Percentiles rank a stretch among this genome's conserved stretches.
Conservation (phyloP, 768 basidiomycete species). For the Boletus sensibilis region DNA sequence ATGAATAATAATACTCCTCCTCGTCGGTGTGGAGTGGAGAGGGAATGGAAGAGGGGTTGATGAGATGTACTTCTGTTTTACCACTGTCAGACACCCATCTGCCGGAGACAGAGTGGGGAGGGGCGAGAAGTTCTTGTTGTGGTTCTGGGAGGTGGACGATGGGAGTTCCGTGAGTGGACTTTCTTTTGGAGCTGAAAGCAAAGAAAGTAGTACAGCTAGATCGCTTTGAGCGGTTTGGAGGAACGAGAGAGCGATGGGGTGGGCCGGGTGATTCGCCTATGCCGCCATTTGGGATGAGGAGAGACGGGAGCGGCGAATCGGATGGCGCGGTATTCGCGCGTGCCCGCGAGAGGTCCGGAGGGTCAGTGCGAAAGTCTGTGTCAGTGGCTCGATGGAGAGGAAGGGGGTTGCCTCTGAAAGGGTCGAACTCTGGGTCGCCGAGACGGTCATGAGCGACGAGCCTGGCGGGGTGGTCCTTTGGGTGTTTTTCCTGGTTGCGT, state of each 20-base stretch:
- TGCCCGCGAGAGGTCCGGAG: conserved; percentile 12
- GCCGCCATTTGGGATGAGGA: conserved; percentile 51
- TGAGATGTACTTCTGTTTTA: conserved; percentile 7
- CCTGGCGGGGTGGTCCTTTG: conserved; percentile 26
- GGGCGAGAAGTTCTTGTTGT: conserved; percentile 7
- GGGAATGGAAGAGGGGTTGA: conserved; percentile 13
- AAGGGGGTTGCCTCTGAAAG: conserved; percentile 28
- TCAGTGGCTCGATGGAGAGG: conserved; percentile 28
- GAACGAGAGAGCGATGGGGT: conserved; percentile 17
- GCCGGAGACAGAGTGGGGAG: conserved; percentile 12
- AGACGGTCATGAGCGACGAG: conserved; percentile 40
- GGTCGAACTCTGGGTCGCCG: conserved; percentile 38
- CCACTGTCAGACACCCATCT: conserved; percentile 17
- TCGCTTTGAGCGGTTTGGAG: conserved; percentile 36
- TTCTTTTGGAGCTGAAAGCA: conserved; percentile 29
- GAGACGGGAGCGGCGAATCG: conserved; percentile 39
- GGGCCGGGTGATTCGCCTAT: conserved; percentile 63
- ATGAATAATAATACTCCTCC: conserved; percentile 53
- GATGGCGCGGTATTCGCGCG: conserved; percentile 31
- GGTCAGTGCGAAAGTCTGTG: background rate
- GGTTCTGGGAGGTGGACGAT: conserved; percentile 13
- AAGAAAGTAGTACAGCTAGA: conserved; percentile 40
- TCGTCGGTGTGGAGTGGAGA: conserved; percentile 31
- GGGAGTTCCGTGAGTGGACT: conserved; percentile 21
- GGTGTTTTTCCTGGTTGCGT: conserved; percentile 16